These are phyloP conservation scores for Pichia kudriavzevii DNA, from an alignment of 1,139 yeast species.

Conservation along the genomic window DNA sequence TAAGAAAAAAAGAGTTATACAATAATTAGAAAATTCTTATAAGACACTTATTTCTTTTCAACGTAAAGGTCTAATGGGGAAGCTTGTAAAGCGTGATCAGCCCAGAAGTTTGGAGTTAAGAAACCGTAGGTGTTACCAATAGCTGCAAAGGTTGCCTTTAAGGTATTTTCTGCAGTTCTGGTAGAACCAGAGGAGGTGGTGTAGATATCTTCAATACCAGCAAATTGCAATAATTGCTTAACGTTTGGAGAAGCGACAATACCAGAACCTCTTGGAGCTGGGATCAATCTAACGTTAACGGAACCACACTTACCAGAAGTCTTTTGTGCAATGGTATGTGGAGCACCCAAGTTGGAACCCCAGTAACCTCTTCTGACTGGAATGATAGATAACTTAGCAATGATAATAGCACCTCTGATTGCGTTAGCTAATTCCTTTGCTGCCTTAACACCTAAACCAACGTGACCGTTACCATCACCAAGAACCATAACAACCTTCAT, in stretches of 20 bases:
- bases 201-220: constrained; percentile 99
- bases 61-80: constrained; percentile 94
- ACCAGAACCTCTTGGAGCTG: constrained; percentile 99
- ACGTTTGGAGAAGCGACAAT: constrained; percentile 99
- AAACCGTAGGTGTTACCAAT: constrained; percentile 99
- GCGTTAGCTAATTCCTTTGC: constrained; percentile 99
- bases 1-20: neutral
- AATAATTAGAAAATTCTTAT: neutral
- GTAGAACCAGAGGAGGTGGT: constrained; percentile 98
- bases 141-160: constrained; percentile 99
- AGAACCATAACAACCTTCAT: constrained; percentile 99
- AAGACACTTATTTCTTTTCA: constrained; percentile 53
- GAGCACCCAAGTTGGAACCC: constrained; percentile 99
- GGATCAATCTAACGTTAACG: constrained; percentile 95
- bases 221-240: constrained; percentile 96
- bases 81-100: constrained; percentile 71
- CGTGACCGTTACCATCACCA: constrained; percentile 99
- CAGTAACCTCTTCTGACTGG: constrained; percentile 99
- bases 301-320: constrained; percentile 99
- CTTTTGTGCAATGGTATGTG: constrained; percentile 98
- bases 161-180: constrained; percentile 99
- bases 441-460: constrained; percentile 99
- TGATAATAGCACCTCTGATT: constrained; percentile 98
- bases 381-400: constrained; percentile 96
- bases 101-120: constrained; percentile 99